Base-by-base conservation (phyloP, 371 early-diverging fungal genomes). In the Gilbertella persicaria region DNA sequence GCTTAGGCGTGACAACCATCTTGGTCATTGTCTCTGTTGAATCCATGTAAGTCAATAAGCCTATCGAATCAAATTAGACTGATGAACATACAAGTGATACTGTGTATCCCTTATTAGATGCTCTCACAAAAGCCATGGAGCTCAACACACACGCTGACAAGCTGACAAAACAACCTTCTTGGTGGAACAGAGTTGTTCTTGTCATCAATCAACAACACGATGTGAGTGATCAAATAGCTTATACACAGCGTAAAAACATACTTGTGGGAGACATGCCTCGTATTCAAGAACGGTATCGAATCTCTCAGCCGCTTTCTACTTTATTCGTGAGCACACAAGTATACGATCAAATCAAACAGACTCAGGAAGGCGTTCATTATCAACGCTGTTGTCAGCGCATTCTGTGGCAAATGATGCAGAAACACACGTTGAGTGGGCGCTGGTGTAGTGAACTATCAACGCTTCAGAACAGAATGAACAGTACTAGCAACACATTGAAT, bases 361-460 rank as follows among this genome's bases (percentile, higher is more conserved):
- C 39, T 14, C 33, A 43, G 10, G 28, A 55, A 29, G 46, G 36
- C 5, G 24, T 20, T 12, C 5, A 39, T 20, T 60, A 60, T 24
- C 35, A 61, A 25, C 7, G 20, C 5, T 44, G 44, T n/a, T 52
- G 53, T 13, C 57, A 57, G 10, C 28, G 57, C 1, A 62, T 57
- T 19, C 24, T 62, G 19, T 53, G 58, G 58, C 52, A 62, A 19
- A 62, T 62, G 58, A 47, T 62, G 49, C 49, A 56, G 35, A 47
- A 44, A 21, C 62, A 62, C 25, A 44, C 33, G 20, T 37, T 41
- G 2, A 25, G 49, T 40, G 58, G 58, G 5, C 52, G 58, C 0
- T 61, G 51, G 50, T 55, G 42, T 24, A 55, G 55, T 25, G 55
- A 55, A 41, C 14, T 55, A 5, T 16, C 46, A 1, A 20, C 41